Percentiles rank a stretch among this genome's conserved stretches.
These are phyloP conservation scores for Hemisphaericaspora xylofermentans DNA, from an alignment of 1,139 yeast species.

Conservation along the genomic window DNA sequence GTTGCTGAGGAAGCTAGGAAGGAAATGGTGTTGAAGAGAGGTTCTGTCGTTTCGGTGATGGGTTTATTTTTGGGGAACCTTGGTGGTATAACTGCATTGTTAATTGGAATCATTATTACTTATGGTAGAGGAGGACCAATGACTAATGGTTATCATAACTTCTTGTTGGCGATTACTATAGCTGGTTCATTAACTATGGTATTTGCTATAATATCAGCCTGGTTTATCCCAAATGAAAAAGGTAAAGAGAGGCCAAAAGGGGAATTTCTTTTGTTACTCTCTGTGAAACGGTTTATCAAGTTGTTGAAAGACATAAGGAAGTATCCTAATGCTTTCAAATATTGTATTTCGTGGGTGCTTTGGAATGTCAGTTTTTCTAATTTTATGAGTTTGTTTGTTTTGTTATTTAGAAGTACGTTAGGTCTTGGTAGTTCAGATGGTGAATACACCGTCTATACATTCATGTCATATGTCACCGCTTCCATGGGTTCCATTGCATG, in stretches of 20 bases:
- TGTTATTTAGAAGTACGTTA: constrained; percentile 42
- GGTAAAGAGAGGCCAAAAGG: constrained; percentile 29
- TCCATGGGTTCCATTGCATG: constrained; percentile 38
- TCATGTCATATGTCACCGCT: constrained; percentile 37
- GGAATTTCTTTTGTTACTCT: constrained; percentile 23
- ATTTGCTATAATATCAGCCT: constrained; percentile 27
- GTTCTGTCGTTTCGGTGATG: constrained; percentile 39
- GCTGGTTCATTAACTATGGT: constrained; percentile 39
- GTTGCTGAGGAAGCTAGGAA: constrained; percentile 27
- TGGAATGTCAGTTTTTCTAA: constrained; percentile 43
- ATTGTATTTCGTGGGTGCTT: constrained; percentile 44
- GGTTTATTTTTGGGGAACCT: constrained; percentile 39
- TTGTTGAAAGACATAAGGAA: constrained; percentile 27
- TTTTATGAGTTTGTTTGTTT: constrained; percentile 36
- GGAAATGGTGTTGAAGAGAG: constrained; percentile 29
- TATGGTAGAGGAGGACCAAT: constrained; percentile 28
- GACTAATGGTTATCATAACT: constrained; percentile 34
- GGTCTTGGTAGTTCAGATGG: constrained; percentile 42
- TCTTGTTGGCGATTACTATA: constrained; percentile 39
- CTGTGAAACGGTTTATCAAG: constrained; percentile 26
- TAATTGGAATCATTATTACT: constrained; percentile 42
- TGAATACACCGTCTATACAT: constrained; percentile 42
- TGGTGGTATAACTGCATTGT: constrained; percentile 42
- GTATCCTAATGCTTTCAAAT: constrained; percentile 39
- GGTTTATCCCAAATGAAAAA: constrained; percentile 32